Evolutionary conservation across 192 early-diverging fungal species (phyloP), one percentile per base, ranked within the genome.

Genomic region (Backusella psychrophila): DNA sequence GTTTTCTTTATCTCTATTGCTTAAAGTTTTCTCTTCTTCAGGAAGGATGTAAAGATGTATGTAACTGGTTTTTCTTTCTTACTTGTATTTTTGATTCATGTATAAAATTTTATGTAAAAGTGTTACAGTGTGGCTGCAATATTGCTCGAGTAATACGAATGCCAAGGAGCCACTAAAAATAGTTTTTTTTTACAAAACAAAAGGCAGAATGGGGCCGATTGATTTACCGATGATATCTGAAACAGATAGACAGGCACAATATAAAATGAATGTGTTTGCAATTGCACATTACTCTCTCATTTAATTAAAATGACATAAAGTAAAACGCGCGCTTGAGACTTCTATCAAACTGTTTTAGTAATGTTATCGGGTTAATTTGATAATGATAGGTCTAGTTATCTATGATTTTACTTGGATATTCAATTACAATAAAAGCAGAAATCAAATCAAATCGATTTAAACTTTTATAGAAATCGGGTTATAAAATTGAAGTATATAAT

Each of bases 101-200:
- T 59, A 11, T 59, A 23, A n/a, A 7, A 26, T 63, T 29, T 63
- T 8, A 63, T 29, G 56, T 14, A 29, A 26, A 29, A 0, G 3
- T 6, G 56, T 63, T 63, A 63, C 56, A 63, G 23, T 63, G 56
- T 63, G 56, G 56, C 56, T 23, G 23, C 29, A 63, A 29, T 63
- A 63, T 29, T 63, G 8, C 23, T 3, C 2, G 11, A 39, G 56
- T 63, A 63, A 63, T 63, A 63, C 56, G 23, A 63, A 14, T 4
- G 56, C 56, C 56, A 63, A 63, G 56, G 56, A 63, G 56, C 56
- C 56, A 63, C 56, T 63, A 63, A 63, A 63, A 63, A 63, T 63
- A 63, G 12, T 23, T 59, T 29, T 63, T 39, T 29, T 29, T 23
- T 63, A 63, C 23, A 63, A 63, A 63, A 14, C 56, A 63, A 52